Conservation (phyloP, 2,329 filamentous ascomycete genomes). For the Stagonosporopsis rhizophila region DNA sequence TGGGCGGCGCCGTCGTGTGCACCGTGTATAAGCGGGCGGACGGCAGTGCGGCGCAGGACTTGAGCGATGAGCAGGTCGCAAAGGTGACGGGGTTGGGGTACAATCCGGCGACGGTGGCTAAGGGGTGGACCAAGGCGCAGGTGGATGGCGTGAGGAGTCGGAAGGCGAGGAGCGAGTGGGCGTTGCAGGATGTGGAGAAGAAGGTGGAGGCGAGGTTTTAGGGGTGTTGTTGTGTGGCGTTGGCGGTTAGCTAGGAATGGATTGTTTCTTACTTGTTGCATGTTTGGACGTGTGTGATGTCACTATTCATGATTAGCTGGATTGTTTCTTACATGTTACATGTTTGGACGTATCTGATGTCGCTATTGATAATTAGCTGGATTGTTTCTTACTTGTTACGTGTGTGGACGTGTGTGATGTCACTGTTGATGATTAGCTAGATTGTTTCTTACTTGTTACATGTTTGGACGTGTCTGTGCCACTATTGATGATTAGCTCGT, state of each 20-base stretch:
- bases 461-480: background rate
- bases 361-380: too few species aligned
- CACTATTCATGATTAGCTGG: too few species aligned
- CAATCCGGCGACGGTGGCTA: conserved; percentile 89
- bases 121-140: conserved; percentile 83
- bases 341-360: background rate
- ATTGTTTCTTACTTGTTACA: background rate
- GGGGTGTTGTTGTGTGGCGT: background rate
- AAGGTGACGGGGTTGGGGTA: conserved; percentile 77
- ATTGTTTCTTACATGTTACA: background rate
- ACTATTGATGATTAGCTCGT: too few species aligned
- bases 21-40: conserved; percentile 89
- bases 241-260: background rate
- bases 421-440: too few species aligned
- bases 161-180: conserved; percentile 72
- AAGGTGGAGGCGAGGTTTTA: conserved; percentile 77
- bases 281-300: too few species aligned
- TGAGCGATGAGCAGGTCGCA: conserved; percentile 70
- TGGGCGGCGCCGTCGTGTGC: conserved; percentile 89
- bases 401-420: background rate
- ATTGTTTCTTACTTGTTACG: too few species aligned
- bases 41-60: conserved; percentile 66
- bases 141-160: conserved; percentile 73
- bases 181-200: conserved; percentile 75
- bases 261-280: background rate